A percentile compares a stretch with the other conserved stretches of the same genome.
Evolutionary conservation across 1,139 yeast species (phyloP).

Genomic region (Lodderomyces jiufengensis): DNA sequence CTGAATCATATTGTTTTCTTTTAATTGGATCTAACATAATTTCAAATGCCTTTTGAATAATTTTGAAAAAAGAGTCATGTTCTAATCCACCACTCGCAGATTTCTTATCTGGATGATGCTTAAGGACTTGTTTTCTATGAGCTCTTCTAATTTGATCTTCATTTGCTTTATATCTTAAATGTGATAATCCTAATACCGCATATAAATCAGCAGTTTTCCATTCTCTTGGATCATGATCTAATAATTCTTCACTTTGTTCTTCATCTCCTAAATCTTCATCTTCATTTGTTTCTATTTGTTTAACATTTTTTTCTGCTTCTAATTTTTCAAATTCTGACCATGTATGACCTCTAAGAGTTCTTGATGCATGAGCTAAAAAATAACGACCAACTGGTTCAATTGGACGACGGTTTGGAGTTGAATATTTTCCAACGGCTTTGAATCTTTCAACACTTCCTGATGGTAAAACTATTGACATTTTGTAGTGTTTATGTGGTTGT

Average conservation of each 20-base stretch:
- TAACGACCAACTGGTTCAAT: conserved; percentile 96
- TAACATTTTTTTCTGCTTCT: conserved; percentile 88
- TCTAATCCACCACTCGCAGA: conserved; percentile 81
- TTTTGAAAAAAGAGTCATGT: conserved; percentile 96
- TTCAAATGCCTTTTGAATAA: conserved; percentile 95
- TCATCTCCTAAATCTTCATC: conserved; percentile 75
- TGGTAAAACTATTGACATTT: conserved; percentile 37
- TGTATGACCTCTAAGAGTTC: conserved; percentile 94
- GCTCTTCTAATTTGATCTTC: conserved; percentile 95
- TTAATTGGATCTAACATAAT: conserved; percentile 78
- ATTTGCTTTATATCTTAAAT: conserved; percentile 86
- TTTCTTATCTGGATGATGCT: conserved; percentile 98
- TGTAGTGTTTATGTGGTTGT: background rate
- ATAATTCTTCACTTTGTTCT: conserved; percentile 76
- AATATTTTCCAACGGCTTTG: conserved; percentile 48
- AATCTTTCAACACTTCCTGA: conserved; percentile 49
- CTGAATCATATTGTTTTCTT: conserved; percentile 94
- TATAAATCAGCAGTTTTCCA: conserved; percentile 97
- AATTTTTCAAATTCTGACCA: conserved; percentile 96
- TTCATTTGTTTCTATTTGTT: conserved; percentile 60
- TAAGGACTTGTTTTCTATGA: conserved; percentile 93
- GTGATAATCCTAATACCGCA: conserved; percentile 91
- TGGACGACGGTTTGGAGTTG: conserved; percentile 77
- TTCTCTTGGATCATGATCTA: conserved; percentile 91
- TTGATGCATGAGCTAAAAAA: conserved; percentile 94